Conservation (phyloP, 1,139 yeast species). For the Pneumocystis murina region DNA sequence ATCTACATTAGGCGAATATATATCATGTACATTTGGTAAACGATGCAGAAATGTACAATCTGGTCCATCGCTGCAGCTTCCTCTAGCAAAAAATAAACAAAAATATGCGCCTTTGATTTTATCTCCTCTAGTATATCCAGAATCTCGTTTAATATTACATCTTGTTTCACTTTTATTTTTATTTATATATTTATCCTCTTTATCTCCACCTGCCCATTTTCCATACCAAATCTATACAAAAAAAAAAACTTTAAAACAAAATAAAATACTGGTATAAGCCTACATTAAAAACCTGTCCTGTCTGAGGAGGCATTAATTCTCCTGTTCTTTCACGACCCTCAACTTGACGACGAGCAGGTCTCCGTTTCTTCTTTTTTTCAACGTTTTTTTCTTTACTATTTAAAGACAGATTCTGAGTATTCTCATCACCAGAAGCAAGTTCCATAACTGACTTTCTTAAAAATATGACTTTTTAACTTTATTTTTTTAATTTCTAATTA, state of each 20-base stretch:
- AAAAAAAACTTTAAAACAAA: background rate
- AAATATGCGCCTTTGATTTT: constrained; percentile 34
- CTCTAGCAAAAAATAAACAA: constrained; percentile 79
- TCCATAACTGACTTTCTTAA: background rate
- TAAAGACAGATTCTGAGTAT: background rate
- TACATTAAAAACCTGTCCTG: constrained; percentile 47
- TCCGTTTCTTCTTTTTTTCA: constrained; percentile 16
- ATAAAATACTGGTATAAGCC: constrained; percentile 74
- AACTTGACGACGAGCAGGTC: constrained; percentile 58
- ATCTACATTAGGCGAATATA: constrained; percentile 51
- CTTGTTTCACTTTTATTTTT: constrained; percentile 36
- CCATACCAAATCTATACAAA: constrained; percentile 34
- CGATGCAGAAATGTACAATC: constrained; percentile 68
- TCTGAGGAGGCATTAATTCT: background rate
- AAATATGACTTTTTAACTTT: background rate
- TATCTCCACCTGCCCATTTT: constrained; percentile 47
- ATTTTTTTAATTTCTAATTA: background rate
- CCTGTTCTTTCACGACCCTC: constrained; percentile 40
- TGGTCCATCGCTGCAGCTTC: constrained; percentile 67
- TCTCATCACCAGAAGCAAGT: background rate
- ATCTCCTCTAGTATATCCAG: constrained; percentile 65
- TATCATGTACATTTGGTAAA: constrained; percentile 42
- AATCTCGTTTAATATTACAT: constrained; percentile 46
- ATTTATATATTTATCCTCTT: constrained; percentile 23
- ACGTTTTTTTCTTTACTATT: background rate